These are phyloP conservation scores for Discostella stelligera DNA, from an alignment of 352 stramenopile genomes.

Conservation along the genomic window DNA sequence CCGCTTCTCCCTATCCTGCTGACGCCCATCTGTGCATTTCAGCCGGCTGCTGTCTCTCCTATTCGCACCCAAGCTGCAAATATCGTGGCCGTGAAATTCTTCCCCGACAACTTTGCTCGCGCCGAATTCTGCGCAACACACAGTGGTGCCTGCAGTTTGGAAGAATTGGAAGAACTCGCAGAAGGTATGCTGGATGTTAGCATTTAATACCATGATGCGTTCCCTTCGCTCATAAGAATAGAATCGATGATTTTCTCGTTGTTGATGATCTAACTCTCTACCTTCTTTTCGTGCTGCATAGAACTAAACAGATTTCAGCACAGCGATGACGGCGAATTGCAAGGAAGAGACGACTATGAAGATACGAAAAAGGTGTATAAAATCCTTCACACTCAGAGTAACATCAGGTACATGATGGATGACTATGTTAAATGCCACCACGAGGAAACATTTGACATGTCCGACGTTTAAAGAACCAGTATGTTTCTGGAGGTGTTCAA, in stretches of 20 bases:
- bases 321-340: constrained; percentile 10
- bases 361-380: constrained; percentile 20
- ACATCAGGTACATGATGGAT: constrained; percentile 25
- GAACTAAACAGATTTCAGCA: constrained; percentile 28
- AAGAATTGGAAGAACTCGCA: constrained; percentile 26
- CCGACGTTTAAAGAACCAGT: background rate
- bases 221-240: background rate
- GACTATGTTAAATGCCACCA: constrained; percentile 27
- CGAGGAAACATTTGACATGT: constrained; percentile 1
- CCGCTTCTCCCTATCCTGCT: background rate
- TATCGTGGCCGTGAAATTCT: background rate
- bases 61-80: background rate
- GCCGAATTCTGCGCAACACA: constrained; percentile 31
- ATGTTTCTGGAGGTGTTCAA: background rate
- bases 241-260: too few species aligned
- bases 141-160: constrained; percentile 20
- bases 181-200: constrained; percentile 19
- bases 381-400: constrained; percentile 28
- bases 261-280: background rate
- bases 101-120: constrained; percentile 21
- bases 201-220: background rate
- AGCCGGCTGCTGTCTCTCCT: background rate
- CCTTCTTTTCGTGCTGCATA: background rate
- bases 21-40: background rate
- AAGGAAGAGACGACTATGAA: constrained; percentile 21